Base-by-base conservation (phyloP, 768 basidiomycete genomes). In the Tylopilus intermedius region DNA sequence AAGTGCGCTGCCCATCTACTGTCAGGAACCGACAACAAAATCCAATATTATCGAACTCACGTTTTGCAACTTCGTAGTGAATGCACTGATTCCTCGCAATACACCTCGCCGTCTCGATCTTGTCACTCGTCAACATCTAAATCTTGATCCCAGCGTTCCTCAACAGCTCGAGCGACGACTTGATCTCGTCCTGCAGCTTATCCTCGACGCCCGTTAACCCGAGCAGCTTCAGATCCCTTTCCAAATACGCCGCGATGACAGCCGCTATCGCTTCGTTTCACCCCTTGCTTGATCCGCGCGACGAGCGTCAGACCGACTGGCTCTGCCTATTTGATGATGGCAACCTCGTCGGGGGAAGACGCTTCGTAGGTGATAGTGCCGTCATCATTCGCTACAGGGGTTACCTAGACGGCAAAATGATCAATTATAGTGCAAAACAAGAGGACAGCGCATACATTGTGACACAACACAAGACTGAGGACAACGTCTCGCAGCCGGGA, bases 91-190 rank as follows among this genome's bases (percentile, higher is more conserved):
- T 93, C 61, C 96, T 79, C 22, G 91, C 94, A 64, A 99, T 99
- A 70, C 94, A 95, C 35, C 94, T 86, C 5, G 96, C 96, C 3
- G 96, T 99, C 75, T 99, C 96, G 46, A 98, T 92, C 75, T 98
- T 99, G 71, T 99, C 96, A 1, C 96, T 95, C 0, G 96, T 99
- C 62, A 98, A 76, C 96, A 98, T 98, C 96, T 96, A 99, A 53
- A 99, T 98, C 78, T 90, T 96, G 71, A 99, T 84, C 4, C 95
- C 95, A 0, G 95, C 96, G 67, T 98, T 98, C 59, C 94, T 75
- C 57, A 99, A 69, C 48, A 98, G 65, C 71, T 98, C 96, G 53
- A 99, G 72, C 2, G 96, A 96, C 42, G 86, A 82, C 68, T 90
- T 94, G 62, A 99, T 95, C 22, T 95, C 94, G 55, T 98, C 96